A percentile compares a stretch with the other conserved stretches of the same genome.
phyloP scores from a whole-genome alignment of 352 stramenopile species.

The Phytophthora boehmeriae region DNA sequence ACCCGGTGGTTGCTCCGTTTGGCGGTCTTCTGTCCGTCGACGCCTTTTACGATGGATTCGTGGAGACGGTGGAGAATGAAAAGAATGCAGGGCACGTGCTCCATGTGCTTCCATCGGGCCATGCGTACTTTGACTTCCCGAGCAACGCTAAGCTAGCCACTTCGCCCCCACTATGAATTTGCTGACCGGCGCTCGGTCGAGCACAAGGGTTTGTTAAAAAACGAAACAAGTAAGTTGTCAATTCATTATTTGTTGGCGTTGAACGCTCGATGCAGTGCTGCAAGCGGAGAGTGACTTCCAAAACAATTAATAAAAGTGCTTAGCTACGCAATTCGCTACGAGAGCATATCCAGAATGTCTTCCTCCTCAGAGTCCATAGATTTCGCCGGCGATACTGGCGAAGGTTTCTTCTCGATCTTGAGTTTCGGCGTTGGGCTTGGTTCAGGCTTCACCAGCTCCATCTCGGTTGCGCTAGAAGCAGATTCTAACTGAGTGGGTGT shows the following conservation, averaged over 20 bases:
- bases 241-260: too few relatives aligned
- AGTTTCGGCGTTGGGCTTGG: background rate
- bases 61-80: constrained; percentile 18
- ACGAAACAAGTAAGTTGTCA: too few relatives aligned
- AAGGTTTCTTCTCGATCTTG: constrained; percentile 3
- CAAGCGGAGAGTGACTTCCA: background rate
- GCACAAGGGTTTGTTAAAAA: too few relatives aligned
- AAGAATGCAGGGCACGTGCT: constrained; percentile 15
- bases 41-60: constrained; percentile 14
- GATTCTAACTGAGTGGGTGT: background rate
- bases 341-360: constrained; percentile 63
- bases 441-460: constrained; percentile 5
- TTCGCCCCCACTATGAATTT: too few relatives aligned
- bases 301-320: background rate
- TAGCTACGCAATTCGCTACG: constrained; percentile 4
- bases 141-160: constrained; percentile 2
- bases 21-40: constrained; percentile 17
- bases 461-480: background rate
- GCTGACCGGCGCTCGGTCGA: too few relatives aligned
- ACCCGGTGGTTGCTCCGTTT: constrained; percentile 19
- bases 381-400: constrained; percentile 10
- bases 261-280: too few relatives aligned
- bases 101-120: constrained; percentile 5
- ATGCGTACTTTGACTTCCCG: constrained; percentile 7
- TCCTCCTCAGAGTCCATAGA: constrained; percentile 53